These are phyloP conservation scores for Neolentinus lepideus DNA, from an alignment of 1,284 basidiomycete species.

Conservation along the genomic window DNA sequence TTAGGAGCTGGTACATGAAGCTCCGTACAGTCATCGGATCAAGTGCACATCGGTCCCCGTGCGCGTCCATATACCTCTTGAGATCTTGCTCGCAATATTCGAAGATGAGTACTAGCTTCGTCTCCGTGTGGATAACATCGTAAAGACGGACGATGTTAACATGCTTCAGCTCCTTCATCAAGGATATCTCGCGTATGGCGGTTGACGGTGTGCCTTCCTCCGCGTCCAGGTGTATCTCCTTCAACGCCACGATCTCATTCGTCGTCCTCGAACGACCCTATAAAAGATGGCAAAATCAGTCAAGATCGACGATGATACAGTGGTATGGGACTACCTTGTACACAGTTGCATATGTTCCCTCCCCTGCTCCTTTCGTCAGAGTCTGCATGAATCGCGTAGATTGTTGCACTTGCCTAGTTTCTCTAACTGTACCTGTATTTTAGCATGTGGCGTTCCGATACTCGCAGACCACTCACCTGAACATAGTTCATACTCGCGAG, in stretches of 20 bases:
- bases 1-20: conserved; percentile 96
- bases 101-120: conserved; percentile 97
- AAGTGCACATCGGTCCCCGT: conserved; percentile 93
- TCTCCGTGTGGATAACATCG: conserved; percentile 98
- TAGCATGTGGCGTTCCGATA: conserved; percentile 1
- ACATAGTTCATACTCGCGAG: conserved; percentile 52
- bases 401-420: conserved; percentile 56
- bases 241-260: conserved; percentile 86
- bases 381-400: neutral
- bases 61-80: conserved; percentile 99
- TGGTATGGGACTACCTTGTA: conserved; percentile 60
- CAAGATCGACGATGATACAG: neutral
- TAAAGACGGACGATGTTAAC: conserved; percentile 93
- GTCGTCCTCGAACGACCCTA: conserved; percentile 82
- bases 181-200: conserved; percentile 90
- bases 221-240: conserved; percentile 93
- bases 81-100: conserved; percentile 98
- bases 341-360: conserved; percentile 86
- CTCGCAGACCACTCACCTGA: conserved; percentile 35
- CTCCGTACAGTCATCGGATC: conserved; percentile 91
- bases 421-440: conserved; percentile 54
- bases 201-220: conserved; percentile 95
- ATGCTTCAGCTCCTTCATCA: conserved; percentile 97
- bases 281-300: conserved; percentile 5
- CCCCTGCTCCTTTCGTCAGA: conserved; percentile 35